phyloP scores from a whole-genome alignment of 2,329 filamentous ascomycete species.

The Bipolaris gigantea region DNA sequence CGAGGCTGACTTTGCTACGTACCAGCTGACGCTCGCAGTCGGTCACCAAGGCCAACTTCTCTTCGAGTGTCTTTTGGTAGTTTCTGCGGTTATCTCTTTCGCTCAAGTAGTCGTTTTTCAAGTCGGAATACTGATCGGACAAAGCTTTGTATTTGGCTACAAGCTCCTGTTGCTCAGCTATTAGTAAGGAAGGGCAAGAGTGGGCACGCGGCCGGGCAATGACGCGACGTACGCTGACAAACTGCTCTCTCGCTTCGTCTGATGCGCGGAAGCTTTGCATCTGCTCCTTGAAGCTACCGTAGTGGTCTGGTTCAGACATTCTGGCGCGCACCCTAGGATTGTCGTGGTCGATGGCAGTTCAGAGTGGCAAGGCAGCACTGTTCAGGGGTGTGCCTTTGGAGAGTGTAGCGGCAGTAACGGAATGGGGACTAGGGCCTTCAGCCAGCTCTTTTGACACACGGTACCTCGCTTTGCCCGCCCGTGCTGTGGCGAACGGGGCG shows the following conservation, averaged over 20 bases:
- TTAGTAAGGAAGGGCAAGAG: conserved; percentile 21
- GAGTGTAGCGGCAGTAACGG: neutral
- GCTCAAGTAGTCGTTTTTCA: conserved; percentile 37
- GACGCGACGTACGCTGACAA: conserved; percentile 32
- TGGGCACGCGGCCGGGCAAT: conserved; percentile 5
- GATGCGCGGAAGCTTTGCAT: conserved; percentile 41
- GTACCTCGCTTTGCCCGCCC: neutral
- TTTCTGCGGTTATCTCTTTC: conserved; percentile 38
- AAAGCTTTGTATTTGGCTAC: conserved; percentile 32
- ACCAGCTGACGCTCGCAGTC: conserved; percentile 34
- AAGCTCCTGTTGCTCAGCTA: conserved; percentile 27
- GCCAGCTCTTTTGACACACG: neutral
- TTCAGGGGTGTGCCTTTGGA: neutral
- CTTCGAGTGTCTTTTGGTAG: conserved; percentile 33
- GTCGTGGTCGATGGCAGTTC: neutral
- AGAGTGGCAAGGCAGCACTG: conserved; percentile 6
- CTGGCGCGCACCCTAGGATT: neutral
- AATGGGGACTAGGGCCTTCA: neutral
- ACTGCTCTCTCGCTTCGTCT: conserved; percentile 42
- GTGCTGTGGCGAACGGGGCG: neutral
- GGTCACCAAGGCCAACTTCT: conserved; percentile 21
- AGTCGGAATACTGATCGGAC: conserved; percentile 26
- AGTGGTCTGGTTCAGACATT: conserved; percentile 21
- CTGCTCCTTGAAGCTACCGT: conserved; percentile 29
- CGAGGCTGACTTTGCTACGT: conserved; percentile 10